A percentile compares a stretch with the other conserved stretches of the same genome.
Evolutionary conservation across 108 stramenopile species (phyloP).

Genomic region (Cyclotella sp.): DNA sequence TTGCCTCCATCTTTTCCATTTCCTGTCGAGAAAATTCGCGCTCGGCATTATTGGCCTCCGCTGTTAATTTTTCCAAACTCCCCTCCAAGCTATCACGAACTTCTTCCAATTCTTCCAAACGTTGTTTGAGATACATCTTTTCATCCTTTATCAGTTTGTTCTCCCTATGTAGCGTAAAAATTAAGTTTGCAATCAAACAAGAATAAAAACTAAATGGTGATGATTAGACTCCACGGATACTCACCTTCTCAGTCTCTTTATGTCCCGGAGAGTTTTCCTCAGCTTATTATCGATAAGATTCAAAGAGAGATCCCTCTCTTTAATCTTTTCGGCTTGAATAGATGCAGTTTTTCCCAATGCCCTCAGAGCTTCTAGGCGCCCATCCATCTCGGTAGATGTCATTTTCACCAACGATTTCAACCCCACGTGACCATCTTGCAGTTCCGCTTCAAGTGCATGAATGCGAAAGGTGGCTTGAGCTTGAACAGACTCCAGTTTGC

Average conservation of each 20-base stretch:
- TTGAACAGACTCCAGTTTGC: conserved; percentile 40
- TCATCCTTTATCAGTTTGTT: conserved; percentile 39
- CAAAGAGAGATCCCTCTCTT: conserved; percentile 37
- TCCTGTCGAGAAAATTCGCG: conserved; percentile 8
- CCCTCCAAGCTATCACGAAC: conserved; percentile 16
- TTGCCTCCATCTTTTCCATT: conserved; percentile 20
- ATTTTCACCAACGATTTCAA: conserved; percentile 46
- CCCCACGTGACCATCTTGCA: conserved; percentile 48
- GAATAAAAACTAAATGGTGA: no score
- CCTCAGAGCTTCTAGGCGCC: conserved; percentile 38
- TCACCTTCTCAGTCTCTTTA: conserved; percentile 1
- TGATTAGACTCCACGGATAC: no score
- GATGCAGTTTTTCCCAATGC: conserved; percentile 46
- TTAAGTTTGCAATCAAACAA: no score
- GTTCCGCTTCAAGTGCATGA: conserved; percentile 51
- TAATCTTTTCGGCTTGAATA: conserved; percentile 43
- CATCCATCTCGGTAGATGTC: conserved; percentile 53
- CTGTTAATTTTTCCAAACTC: conserved; percentile 21
- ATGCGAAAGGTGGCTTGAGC: conserved; percentile 53
- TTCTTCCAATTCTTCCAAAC: conserved; percentile 42
- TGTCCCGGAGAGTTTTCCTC: conserved; percentile 29
- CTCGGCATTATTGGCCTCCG: background rate
- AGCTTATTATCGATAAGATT: conserved; percentile 21
- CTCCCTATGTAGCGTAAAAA: conserved; percentile 22
- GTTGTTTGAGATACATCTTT: conserved; percentile 31